phyloP scores from a whole-genome alignment of 2,329 filamentous ascomycete genomes.

The Parascedosporium putredinis region DNA sequence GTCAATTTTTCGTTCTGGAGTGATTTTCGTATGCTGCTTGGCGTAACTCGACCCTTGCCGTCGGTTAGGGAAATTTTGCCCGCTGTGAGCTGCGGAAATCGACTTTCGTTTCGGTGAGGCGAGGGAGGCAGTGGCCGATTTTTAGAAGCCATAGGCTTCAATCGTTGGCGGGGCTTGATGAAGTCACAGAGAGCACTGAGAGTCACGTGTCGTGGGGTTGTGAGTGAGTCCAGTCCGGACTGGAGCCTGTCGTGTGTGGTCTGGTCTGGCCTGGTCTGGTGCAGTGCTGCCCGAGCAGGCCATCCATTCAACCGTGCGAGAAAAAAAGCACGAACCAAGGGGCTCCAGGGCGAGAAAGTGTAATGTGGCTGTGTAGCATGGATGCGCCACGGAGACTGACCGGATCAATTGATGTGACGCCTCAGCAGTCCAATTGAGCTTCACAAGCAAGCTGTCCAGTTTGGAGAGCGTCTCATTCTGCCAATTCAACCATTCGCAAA shows the following conservation, averaged over 20 bases:
- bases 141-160: background rate
- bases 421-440: background rate
- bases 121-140: slow-evolving; percentile 2
- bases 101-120: background rate
- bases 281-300: no score
- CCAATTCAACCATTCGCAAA: background rate
- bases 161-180: slow-evolving; percentile 8
- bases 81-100: background rate
- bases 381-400: background rate
- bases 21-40: background rate
- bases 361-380: no score
- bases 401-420: no score
- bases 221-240: no score
- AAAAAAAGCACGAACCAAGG: no score
- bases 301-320: no score
- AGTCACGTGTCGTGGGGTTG: slow-evolving; percentile 11
- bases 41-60: background rate
- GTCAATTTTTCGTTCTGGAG: background rate
- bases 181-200: slow-evolving; percentile 10
- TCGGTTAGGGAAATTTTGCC: background rate
- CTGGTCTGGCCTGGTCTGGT: no score
- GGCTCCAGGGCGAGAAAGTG: no score
- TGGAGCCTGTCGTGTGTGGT: no score
- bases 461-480: background rate
- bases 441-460: slow-evolving; percentile 4